Evolutionary conservation across 192 early-diverging fungal genomes (phyloP).

Genomic region (Backusella mclennaniae): DNA sequence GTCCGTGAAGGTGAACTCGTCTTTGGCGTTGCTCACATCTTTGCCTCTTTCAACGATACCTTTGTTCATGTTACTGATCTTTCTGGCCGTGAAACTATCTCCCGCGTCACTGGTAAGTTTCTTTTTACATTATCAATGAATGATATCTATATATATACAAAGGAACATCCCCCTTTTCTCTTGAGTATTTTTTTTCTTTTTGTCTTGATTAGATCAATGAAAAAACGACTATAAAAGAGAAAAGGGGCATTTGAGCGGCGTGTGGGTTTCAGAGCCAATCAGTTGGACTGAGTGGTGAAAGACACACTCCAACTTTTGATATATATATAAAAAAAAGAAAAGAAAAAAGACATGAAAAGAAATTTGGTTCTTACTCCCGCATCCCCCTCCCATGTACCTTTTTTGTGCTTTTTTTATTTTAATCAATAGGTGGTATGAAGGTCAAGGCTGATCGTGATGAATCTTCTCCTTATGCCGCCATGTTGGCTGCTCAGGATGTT

Average conservation of each 20-base stretch:
- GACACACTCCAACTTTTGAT: conserved; percentile 18
- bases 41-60: conserved; percentile 99
- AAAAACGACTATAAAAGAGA: background rate
- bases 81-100: conserved; percentile 98
- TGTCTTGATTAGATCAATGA: background rate
- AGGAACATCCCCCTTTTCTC: background rate
- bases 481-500: conserved; percentile 99
- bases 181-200: background rate
- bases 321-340: background rate
- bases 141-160: background rate
- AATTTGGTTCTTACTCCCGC: conserved; percentile 10
- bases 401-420: conserved; percentile 16
- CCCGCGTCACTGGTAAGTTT: conserved; percentile 92
- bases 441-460: conserved; percentile 99
- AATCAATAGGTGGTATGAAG: conserved; percentile 94
- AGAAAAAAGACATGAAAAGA: background rate
- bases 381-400: conserved; percentile 37
- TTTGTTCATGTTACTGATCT: conserved; percentile 99
- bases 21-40: conserved; percentile 99
- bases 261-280: conserved; percentile 13
- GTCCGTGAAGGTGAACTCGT: conserved; percentile 97
- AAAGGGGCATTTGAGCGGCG: conserved; percentile 21
- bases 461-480: conserved; percentile 99
- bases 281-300: conserved; percentile 27
- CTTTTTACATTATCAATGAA: background rate